Base-by-base conservation (phyloP, 495 filamentous ascomycete genomes). In the Penicillium paradoxum region DNA sequence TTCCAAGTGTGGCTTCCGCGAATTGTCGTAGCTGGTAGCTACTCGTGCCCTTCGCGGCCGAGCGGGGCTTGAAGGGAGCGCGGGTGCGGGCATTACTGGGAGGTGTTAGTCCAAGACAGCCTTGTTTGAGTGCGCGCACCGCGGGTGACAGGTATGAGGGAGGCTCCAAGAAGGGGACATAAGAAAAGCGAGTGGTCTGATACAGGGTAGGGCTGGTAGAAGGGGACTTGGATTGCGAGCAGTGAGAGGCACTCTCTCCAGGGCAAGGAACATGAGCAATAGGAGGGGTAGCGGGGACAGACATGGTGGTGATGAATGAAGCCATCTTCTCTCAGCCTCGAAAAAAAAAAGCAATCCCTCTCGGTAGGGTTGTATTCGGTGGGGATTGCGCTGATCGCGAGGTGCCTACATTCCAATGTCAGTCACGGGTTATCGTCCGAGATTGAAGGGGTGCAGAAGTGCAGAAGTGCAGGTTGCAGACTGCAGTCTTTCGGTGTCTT, bases 11-110 rank as follows among this genome's bases (percentile, higher is more conserved):
- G 30, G 93, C 95, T 70, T 98, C 93, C 13, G 93, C 93, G 79
- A 96, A 98, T 62, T 97, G 93, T 65, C 91, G 85, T 49, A 98
- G 78, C 72, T 98, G 95, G 78, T 96, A 96, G 69, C 88, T 93
- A 49, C 83, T 95, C 38, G 88, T 95, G 33, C 95, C 92, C 62
- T 91, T 95, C 63, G 87, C 88, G 19, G 86, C 76, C 49, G 85
- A 84, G 60, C 91, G 89, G 40, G 95, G 90, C 66, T 91, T 90
- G 81, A 98, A 97, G 59, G 91, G 87, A 49, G 86, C 88, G 68
- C 84, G 82, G 45, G 90, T 91, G 55, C 90, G 85, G 62, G 91
- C 88, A 76, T 96, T 96, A 53, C 90, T 96, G 65, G 70, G 70
- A 65, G 72, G 70, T 51, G 75, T 76, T 52, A 76, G 72, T 74